Conservation (phyloP, 2,329 filamentous ascomycete species). For the Pestalotiopsis sp. region DNA sequence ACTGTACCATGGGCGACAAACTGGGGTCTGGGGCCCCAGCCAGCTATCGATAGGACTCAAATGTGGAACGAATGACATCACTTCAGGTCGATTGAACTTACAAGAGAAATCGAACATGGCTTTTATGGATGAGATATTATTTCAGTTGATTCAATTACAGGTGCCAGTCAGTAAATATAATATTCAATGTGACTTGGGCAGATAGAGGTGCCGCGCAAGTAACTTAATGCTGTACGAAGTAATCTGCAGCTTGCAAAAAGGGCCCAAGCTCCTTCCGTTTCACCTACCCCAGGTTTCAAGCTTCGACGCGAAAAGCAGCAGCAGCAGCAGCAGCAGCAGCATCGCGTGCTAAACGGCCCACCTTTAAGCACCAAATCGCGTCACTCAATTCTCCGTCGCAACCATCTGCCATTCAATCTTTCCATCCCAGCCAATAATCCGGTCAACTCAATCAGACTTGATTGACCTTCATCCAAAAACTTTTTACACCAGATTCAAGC, state of each 20-base stretch:
- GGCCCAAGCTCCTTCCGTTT: background rate
- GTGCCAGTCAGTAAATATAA: too few species aligned
- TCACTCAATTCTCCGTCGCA: background rate
- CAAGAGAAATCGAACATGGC: too few species aligned
- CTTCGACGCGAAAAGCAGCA: slow-evolving; percentile 3
- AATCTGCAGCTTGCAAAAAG: background rate
- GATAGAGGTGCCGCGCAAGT: background rate
- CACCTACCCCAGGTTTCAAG: background rate
- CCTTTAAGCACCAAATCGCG: slow-evolving; percentile 5
- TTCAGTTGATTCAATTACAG: too few species aligned
- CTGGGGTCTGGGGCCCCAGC: too few species aligned
- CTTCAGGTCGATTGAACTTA: too few species aligned
- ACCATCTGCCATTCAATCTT: background rate
- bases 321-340: background rate
- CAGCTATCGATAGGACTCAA: too few species aligned
- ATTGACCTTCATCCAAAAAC: background rate
- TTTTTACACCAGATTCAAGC: background rate
- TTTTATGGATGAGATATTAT: too few species aligned
- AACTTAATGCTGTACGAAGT: background rate
- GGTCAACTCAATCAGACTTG: background rate
- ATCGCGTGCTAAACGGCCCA: slow-evolving; percentile 4
- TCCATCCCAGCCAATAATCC: background rate
- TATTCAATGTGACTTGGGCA: background rate
- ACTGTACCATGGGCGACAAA: too few species aligned
- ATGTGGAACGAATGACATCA: too few species aligned